Evolutionary conservation across 352 stramenopile genomes (phyloP).

Genomic region (Phytophthora boehmeriae): DNA sequence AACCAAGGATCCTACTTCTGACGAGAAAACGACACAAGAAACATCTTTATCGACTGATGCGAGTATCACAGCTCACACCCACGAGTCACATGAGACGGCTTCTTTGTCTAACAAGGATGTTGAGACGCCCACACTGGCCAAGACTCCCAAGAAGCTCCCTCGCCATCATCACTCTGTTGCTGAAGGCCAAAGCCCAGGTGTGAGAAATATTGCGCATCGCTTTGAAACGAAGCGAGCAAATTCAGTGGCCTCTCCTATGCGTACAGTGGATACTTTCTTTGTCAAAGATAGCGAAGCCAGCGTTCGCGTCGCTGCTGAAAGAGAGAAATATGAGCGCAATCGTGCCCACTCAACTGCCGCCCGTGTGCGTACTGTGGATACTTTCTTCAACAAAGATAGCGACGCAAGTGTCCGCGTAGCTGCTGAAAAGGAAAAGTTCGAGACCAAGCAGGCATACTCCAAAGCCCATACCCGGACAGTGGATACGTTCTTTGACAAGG

Average conservation of each 20-base stretch:
- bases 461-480: slow-evolving; percentile 22
- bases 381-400: slow-evolving; percentile 31
- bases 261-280: slow-evolving; percentile 42
- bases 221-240: slow-evolving; percentile 71
- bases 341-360: slow-evolving; percentile 16
- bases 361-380: slow-evolving; percentile 31
- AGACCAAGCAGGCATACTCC: slow-evolving; percentile 35
- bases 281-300: slow-evolving; percentile 33
- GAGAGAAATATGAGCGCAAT: slow-evolving; percentile 35
- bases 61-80: slow-evolving; percentile 9
- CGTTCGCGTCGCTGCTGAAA: slow-evolving; percentile 39
- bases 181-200: slow-evolving; percentile 22
- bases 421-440: slow-evolving; percentile 37
- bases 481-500: slow-evolving; percentile 19
- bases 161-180: slow-evolving; percentile 22
- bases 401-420: slow-evolving; percentile 38
- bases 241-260: slow-evolving; percentile 38
- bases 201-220: slow-evolving; percentile 58
- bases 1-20: background rate
- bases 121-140: background rate
- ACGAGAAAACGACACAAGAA: slow-evolving; percentile 1
- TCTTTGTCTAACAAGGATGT: background rate
- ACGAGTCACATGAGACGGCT: slow-evolving; percentile 11
- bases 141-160: slow-evolving; percentile 5
- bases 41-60: slow-evolving; percentile 1